Conservation (phyloP, 768 basidiomycete genomes). For the Daedaleopsis nitida region DNA sequence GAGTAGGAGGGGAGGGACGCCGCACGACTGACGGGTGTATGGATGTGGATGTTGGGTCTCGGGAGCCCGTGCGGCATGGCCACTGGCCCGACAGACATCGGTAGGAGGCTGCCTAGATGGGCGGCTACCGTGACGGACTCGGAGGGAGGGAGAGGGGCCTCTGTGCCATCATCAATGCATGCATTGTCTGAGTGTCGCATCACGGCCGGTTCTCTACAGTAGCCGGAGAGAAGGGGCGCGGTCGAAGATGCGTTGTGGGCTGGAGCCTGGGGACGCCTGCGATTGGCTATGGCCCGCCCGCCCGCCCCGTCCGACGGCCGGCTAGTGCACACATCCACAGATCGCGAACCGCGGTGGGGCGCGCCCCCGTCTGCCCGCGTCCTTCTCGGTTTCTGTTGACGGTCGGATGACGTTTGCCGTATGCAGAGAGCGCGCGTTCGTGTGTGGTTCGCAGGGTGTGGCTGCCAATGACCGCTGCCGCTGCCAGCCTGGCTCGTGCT, state of each 20-base stretch:
- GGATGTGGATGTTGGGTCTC: background rate
- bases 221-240: background rate
- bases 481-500: constrained; percentile 6
- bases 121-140: background rate
- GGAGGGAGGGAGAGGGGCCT: background rate
- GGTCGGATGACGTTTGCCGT: background rate
- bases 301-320: too few relatives aligned
- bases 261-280: too few relatives aligned
- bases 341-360: background rate
- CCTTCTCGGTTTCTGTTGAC: background rate
- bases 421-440: background rate
- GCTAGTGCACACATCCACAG: too few relatives aligned
- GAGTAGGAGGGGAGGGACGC: background rate
- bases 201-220: background rate
- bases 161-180: too few relatives aligned
- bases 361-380: background rate
- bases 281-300: background rate
- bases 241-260: background rate
- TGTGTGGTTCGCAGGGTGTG: constrained; percentile 6
- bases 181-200: background rate
- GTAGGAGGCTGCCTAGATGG: background rate
- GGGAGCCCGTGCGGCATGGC: background rate
- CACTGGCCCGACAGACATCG: background rate
- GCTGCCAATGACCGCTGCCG: background rate
- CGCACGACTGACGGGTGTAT: background rate